Evolutionary conservation across 2,329 filamentous ascomycete genomes (phyloP).

Genomic region (Karstenula rhodostoma): DNA sequence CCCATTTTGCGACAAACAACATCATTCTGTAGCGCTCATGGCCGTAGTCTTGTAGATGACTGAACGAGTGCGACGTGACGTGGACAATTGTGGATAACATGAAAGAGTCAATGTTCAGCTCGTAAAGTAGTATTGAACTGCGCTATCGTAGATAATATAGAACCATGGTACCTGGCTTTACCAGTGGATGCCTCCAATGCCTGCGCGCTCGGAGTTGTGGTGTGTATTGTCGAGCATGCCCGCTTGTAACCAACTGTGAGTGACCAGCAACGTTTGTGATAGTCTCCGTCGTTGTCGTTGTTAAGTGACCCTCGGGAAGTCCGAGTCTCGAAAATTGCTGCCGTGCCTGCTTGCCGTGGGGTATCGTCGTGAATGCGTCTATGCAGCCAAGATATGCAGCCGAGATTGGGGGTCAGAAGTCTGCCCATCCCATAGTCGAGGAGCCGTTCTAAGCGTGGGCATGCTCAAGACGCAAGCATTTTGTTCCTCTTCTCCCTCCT

Average conservation of each 20-base stretch:
- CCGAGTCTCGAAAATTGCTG: not conserved
- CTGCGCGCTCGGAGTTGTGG: not conserved
- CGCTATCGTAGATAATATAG: not conserved
- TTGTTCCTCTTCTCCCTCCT: constrained; percentile 97
- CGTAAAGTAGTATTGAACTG: not conserved
- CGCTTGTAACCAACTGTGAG: not conserved
- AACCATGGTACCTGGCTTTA: not conserved
- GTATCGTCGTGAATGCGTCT: constrained; percentile 1
- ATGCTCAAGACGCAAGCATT: constrained; percentile 62
- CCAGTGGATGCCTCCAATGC: not conserved
- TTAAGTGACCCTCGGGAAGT: not conserved
- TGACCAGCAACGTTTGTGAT: not conserved
- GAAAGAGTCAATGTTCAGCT: not conserved
- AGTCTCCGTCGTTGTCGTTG: not conserved
- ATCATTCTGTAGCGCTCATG: no score
- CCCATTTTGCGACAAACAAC: not conserved
- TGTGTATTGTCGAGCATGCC: not conserved
- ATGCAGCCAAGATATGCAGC: not conserved
- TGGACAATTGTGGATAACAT: not conserved
- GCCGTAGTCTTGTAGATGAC: not conserved
- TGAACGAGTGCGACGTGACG: not conserved
- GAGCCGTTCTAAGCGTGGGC: not conserved
- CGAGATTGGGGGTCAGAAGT: not conserved
- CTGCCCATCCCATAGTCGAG: not conserved
- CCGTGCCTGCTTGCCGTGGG: not conserved